A percentile compares a stretch with the other conserved stretches of the same genome.
phyloP scores from a whole-genome alignment of 2,329 filamentous ascomycete genomes.

The Nigrospora oryzae region DNA sequence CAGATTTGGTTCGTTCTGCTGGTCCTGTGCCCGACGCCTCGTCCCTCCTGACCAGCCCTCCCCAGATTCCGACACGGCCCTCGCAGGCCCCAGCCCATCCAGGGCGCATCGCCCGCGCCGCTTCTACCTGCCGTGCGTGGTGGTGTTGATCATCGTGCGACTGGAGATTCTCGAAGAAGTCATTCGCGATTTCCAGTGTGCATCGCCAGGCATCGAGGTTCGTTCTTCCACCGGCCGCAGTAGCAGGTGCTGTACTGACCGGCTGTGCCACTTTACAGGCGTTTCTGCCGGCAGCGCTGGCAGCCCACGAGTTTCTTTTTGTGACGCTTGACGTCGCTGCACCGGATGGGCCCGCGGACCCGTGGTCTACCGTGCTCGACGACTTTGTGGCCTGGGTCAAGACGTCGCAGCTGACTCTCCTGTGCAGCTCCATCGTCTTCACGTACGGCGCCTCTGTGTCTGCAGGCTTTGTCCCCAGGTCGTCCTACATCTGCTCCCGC shows the following conservation, averaged over 20 bases:
- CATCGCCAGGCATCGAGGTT: constrained; percentile 40
- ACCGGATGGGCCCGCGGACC: constrained; percentile 35
- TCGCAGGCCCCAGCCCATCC: constrained; percentile 24
- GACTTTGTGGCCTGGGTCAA: constrained; percentile 39
- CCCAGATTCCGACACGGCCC: constrained; percentile 19
- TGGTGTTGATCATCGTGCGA: constrained; percentile 35
- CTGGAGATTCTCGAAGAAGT: constrained; percentile 39
- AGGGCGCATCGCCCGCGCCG: constrained; percentile 37
- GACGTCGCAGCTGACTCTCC: constrained; percentile 27
- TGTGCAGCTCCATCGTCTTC: constrained; percentile 28
- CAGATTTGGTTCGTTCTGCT: constrained; percentile 28
- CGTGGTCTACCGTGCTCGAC: constrained; percentile 35
- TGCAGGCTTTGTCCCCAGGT: constrained; percentile 27
- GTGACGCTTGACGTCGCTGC: constrained; percentile 22
- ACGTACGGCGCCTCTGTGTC: constrained; percentile 32
- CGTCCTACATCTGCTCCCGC: constrained; percentile 43
- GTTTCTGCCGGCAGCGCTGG: constrained; percentile 35
- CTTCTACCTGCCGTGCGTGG: constrained; percentile 33
- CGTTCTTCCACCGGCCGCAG: not conserved
- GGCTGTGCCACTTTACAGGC: constrained; percentile 22
- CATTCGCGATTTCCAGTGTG: constrained; percentile 40
- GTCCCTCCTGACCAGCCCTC: not conserved
- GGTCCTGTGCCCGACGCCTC: no score
- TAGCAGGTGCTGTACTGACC: not conserved
- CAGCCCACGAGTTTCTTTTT: constrained; percentile 34